Percentiles rank a stretch among this genome's conserved stretches.
Conservation (phyloP, 2,329 filamentous ascomycete genomes). For the Claviceps capensis region DNA sequence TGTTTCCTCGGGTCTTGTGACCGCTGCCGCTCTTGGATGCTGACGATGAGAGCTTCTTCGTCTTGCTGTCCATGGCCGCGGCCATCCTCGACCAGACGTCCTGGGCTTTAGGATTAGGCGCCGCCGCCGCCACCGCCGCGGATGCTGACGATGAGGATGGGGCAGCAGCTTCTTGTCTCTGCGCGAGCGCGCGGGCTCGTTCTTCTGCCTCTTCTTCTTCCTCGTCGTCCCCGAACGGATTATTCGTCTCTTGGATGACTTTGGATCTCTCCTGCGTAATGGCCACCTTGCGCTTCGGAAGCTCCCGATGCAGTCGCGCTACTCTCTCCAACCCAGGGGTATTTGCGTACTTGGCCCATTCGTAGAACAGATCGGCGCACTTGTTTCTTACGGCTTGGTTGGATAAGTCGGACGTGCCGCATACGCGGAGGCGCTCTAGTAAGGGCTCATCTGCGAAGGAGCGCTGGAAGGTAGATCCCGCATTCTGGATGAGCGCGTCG, state of each 20-base stretch:
- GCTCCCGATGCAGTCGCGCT: constrained; percentile 58
- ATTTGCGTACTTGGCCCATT: constrained; percentile 79
- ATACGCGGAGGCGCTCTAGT: constrained; percentile 78
- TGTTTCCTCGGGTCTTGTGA: constrained; percentile 36
- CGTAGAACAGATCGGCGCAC: constrained; percentile 71
- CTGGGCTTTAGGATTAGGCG: neutral
- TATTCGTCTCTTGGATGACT: constrained; percentile 67
- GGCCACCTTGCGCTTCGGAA: constrained; percentile 54
- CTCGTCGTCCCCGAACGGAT: constrained; percentile 56
- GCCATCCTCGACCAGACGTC: neutral
- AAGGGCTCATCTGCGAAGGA: constrained; percentile 83
- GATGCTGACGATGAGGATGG: constrained; percentile 2
- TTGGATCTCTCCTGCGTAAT: constrained; percentile 67
- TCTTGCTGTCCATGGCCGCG: constrained; percentile 21
- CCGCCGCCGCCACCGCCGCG: neutral
- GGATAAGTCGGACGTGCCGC: constrained; percentile 71
- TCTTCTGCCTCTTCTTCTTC: constrained; percentile 46
- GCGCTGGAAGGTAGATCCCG: constrained; percentile 73
- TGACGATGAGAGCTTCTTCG: neutral
- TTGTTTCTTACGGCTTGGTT: constrained; percentile 80
- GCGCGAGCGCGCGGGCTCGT: constrained; percentile 16
- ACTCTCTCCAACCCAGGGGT: constrained; percentile 70
- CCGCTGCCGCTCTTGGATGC: neutral
- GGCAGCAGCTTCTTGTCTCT: constrained; percentile 11
- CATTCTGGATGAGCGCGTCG: constrained; percentile 90